Evolutionary conservation across 2,329 filamentous ascomycete genomes (phyloP), one percentile per base, ranked within the genome.

Genomic region (Aspergillus sp.): DNA sequence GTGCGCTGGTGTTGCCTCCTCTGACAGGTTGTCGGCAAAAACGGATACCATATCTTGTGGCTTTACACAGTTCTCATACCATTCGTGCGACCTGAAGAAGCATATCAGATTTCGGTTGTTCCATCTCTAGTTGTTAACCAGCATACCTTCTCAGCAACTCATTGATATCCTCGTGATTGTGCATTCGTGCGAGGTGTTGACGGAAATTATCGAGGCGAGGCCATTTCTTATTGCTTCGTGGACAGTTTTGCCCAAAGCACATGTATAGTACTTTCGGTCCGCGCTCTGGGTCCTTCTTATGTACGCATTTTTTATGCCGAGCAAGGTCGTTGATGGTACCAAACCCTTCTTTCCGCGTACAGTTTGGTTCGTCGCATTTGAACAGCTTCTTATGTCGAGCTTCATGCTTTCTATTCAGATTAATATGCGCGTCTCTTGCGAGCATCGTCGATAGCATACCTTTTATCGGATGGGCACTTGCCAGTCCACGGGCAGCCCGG

Each of bases 151-250:
- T 72, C 50, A 85, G 74, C 6, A 86, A 69, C 1, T 75, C 68
- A 0, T 78, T 68, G 0, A 73, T 63, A 56, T 81, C 70, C 41
- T 80, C 74, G 4, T 80, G 69, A 1, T 68, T 60, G 70, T 96
- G 92, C 66, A 90, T 85, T 11, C 88, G 83, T 50, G 77, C 79
- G 46, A 96, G 80, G 69, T 97, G 93, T 37, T 88, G 86, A 60
- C 87, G 87, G 72, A 96, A 96, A 68, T 97, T 97, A 73, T 97
- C 93, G 51, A 87, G 79, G 20, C 93, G 84, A 1, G 89, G 88
- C 90, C 90, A 96, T 37, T 82, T 76, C 70, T 96, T 96, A 1
- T 77, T 77, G 60, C 80, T 86, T 22, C 78, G 82, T 22, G 76
- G 79, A 66, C 89, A 91, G 20, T 76, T 67, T 6, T 74, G 73